These are phyloP conservation scores for Glycyrrhiza uralensis DNA, from an alignment of 306 rosid genomes.

Conservation along the genomic window DNA sequence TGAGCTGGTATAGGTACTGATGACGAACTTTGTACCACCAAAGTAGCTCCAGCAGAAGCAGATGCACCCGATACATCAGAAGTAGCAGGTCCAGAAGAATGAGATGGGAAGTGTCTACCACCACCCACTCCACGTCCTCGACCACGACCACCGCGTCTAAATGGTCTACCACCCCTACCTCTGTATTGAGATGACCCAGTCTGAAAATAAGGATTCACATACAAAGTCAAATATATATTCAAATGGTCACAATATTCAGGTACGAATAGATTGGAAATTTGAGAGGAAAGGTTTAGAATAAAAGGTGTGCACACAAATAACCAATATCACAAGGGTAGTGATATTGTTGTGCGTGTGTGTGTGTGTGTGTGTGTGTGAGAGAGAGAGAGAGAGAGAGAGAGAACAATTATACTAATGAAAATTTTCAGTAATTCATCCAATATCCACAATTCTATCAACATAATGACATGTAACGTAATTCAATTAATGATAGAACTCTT, in stretches of 20 bases:
- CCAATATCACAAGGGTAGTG: constrained; percentile 7
- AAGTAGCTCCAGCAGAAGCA: constrained; percentile 42
- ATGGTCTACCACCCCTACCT: constrained; percentile 72
- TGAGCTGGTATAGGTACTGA: constrained; percentile 42
- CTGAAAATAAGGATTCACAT: constrained; percentile 53
- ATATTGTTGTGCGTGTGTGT: too few relatives aligned
- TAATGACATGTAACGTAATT: not conserved
- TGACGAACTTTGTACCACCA: constrained; percentile 41
- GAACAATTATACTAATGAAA: constrained; percentile 6
- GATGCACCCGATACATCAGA: constrained; percentile 34
- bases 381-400: not conserved
- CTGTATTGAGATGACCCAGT: constrained; percentile 58
- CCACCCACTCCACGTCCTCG: constrained; percentile 60
- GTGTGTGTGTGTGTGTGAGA: too few relatives aligned
- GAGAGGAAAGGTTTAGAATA: not conserved
- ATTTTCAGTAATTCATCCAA: not conserved
- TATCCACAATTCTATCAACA: not conserved
- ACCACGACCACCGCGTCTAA: constrained; percentile 62
- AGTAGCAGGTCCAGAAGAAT: constrained; percentile 47
- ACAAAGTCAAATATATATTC: constrained; percentile 39
- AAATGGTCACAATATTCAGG: constrained; percentile 24
- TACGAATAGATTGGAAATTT: not conserved
- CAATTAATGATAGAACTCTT: not conserved
- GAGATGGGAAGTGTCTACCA: constrained; percentile 51
- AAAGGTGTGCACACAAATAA: not conserved